Percentiles rank a stretch among this genome's conserved stretches.
These are phyloP conservation scores for Colletotrichum cordylinicola DNA, from an alignment of 2,329 filamentous ascomycete genomes.

Conservation along the genomic window DNA sequence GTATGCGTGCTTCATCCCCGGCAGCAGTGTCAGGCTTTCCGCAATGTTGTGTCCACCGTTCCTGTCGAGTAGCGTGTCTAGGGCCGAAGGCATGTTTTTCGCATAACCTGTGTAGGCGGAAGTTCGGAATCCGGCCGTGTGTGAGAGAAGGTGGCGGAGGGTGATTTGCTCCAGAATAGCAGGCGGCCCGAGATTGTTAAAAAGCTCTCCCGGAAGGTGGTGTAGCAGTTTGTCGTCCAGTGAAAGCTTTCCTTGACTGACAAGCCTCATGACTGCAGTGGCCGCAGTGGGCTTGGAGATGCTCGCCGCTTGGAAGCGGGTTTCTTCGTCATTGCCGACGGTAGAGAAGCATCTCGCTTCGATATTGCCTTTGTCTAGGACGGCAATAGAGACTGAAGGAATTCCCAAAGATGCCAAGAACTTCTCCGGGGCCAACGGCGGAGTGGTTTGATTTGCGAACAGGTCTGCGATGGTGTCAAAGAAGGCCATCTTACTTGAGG, in stretches of 20 bases:
- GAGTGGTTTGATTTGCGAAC: neutral
- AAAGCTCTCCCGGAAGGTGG: neutral
- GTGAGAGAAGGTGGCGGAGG: neutral
- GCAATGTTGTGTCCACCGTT: neutral
- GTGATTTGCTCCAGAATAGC: neutral
- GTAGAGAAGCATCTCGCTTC: slow-evolving; percentile 6
- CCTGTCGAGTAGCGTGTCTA: slow-evolving; percentile 17
- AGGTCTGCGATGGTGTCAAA: neutral
- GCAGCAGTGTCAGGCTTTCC: neutral
- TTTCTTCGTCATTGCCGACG: neutral
- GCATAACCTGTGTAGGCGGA: neutral
- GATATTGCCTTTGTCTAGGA: neutral
- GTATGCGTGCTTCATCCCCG: neutral
- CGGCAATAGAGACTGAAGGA: slow-evolving; percentile 5
- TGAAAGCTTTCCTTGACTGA: neutral
- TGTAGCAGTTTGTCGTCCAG: neutral
- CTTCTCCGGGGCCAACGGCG: neutral
- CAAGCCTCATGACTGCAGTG: slow-evolving; percentile 1
- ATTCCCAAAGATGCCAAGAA: neutral
- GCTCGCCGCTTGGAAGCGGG: slow-evolving; percentile 6
- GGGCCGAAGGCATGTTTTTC: neutral
- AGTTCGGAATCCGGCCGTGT: neutral
- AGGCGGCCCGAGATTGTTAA: neutral
- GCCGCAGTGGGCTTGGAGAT: slow-evolving; percentile 8
- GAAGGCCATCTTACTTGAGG: neutral